Percentiles rank a stretch among this genome's conserved stretches.
Conservation (phyloP, 352 stramenopile species). For the Phytophthora syringae region DNA sequence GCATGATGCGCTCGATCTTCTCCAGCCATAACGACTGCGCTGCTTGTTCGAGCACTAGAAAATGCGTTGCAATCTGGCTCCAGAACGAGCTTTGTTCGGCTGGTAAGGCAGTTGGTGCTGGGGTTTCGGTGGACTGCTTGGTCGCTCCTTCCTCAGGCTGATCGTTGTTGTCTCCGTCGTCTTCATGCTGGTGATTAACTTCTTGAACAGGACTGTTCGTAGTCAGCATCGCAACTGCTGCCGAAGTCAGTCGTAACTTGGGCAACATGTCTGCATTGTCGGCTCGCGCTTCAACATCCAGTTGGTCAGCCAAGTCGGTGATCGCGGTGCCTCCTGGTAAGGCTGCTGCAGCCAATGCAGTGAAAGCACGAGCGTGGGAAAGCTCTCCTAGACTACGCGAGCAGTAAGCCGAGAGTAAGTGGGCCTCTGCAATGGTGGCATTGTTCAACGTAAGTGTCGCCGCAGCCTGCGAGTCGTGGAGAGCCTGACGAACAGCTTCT, state of each 20-base stretch:
- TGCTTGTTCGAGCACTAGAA: slow-evolving; percentile 36
- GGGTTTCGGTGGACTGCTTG: no score
- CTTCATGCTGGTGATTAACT: slow-evolving; percentile 3
- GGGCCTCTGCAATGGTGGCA: slow-evolving; percentile 31
- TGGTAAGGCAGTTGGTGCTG: neutral
- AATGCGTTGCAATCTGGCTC: slow-evolving; percentile 25
- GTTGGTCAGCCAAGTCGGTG: slow-evolving; percentile 38
- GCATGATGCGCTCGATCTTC: slow-evolving; percentile 55
- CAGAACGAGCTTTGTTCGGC: slow-evolving; percentile 25
- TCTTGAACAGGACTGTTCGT: slow-evolving; percentile 1
- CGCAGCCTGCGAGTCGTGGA: slow-evolving; percentile 47
- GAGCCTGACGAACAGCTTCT: slow-evolving; percentile 48
- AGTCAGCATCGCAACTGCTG: slow-evolving; percentile 5
- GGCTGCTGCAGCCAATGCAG: slow-evolving; percentile 29
- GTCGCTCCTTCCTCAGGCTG: slow-evolving; percentile 13
- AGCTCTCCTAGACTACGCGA: slow-evolving; percentile 47
- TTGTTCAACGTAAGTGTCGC: slow-evolving; percentile 29
- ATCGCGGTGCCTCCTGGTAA: slow-evolving; percentile 32
- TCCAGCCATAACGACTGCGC: slow-evolving; percentile 36
- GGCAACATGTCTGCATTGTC: slow-evolving; percentile 14
- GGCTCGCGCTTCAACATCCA: slow-evolving; percentile 36
- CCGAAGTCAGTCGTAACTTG: slow-evolving; percentile 24
- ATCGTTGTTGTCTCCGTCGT: slow-evolving; percentile 40
- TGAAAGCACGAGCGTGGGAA: slow-evolving; percentile 37
- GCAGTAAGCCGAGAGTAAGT: slow-evolving; percentile 49